Evolutionary conservation across 352 stramenopile species (phyloP), one percentile per base, ranked within the genome.

Genomic region (Phytophthora tubulina): DNA sequence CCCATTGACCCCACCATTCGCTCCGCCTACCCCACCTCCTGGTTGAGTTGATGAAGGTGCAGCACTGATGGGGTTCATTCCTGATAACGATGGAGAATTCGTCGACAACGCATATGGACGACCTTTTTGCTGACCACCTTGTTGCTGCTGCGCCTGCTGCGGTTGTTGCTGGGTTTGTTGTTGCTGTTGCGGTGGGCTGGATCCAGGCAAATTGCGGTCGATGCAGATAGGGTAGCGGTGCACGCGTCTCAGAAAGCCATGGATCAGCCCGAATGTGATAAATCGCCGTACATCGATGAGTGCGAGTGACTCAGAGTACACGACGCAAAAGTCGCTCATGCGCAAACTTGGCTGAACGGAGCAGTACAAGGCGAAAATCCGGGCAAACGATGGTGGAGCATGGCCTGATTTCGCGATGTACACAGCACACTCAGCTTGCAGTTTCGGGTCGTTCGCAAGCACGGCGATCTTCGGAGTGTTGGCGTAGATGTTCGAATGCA

Each of bases 401-500:
- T 85, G 78, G 10, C 88, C 79, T 6, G 84, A 83, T 53, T 95
- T 94, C 41, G 86, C 84, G 54, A 96, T 87, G 73, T 96, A 96
- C 60, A 86, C 67, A 9, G 89, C 80, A 48, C 89, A 96, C 48
- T 91, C 87, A 13, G 78, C 83, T 67, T 95, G 87, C 13, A 96
- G 68, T 65, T 89, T 84, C 3, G 69, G 52, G 31, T 95, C 81
- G 36, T 82, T 85, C 7, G 85, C 81, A 17, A 96, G 71, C 4
- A 60, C 49, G 11, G 82, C 69, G 48, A 96, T 94, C 55, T 82
- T 80, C 21, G 76, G 73, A 4, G 87, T 94, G 9, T 82, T 91
- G 6, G 83, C 80, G 73, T 97, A 97, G 49, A 96, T 94, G 73
- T 97, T 97, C 9, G 87, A 93, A 76, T 97, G 88, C 46, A 96